A percentile compares a stretch with the other conserved stretches of the same genome.
These are phyloP conservation scores for Medakamo hakoo DNA, from an alignment of 139 green algal species.

Conservation along the genomic window DNA sequence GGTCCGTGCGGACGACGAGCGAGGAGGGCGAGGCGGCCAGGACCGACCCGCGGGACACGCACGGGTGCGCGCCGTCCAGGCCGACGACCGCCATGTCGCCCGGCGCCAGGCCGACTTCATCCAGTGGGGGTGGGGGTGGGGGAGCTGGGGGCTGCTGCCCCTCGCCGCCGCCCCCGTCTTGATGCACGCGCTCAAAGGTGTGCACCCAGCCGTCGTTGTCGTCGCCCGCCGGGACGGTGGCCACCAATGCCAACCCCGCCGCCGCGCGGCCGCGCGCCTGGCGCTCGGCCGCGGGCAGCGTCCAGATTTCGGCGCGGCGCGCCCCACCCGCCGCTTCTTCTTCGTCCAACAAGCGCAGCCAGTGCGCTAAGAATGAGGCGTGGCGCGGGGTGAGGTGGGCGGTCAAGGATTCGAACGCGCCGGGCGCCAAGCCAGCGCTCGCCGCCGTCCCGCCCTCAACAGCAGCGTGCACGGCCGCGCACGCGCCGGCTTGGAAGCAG, in stretches of 20 bases:
- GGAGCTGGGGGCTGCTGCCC: neutral
- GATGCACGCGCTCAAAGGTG: slow-evolving; percentile 4
- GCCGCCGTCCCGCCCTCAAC: slow-evolving; percentile 20
- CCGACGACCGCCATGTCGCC: slow-evolving; percentile 50
- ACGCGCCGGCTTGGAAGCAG: slow-evolving; percentile 34
- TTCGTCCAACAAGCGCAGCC: slow-evolving; percentile 46
- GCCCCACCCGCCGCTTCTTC: slow-evolving; percentile 29
- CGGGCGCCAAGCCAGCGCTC: slow-evolving; percentile 19
- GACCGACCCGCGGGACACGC: slow-evolving; percentile 13
- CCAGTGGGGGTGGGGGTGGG: slow-evolving; percentile 1
- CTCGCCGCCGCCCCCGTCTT: neutral
- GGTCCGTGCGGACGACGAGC: slow-evolving; percentile 16
- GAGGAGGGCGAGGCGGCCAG: neutral
- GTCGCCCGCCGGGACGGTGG: neutral
- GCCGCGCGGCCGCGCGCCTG: slow-evolving; percentile 40
- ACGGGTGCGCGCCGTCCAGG: slow-evolving; percentile 36
- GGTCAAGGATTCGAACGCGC: too few relatives aligned
- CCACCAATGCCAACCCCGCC: slow-evolving; percentile 12
- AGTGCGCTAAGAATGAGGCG: slow-evolving; percentile 43
- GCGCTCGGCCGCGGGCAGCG: slow-evolving; percentile 25
- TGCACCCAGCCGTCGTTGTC: neutral
- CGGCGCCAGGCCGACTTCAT: slow-evolving; percentile 11
- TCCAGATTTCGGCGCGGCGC: slow-evolving; percentile 42
- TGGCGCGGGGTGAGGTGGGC: neutral
- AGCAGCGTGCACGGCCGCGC: slow-evolving; percentile 13